These are phyloP conservation scores for Pseudogymnoascus sp. DNA, from an alignment of 2,329 filamentous ascomycete genomes.

Conservation along the genomic window DNA sequence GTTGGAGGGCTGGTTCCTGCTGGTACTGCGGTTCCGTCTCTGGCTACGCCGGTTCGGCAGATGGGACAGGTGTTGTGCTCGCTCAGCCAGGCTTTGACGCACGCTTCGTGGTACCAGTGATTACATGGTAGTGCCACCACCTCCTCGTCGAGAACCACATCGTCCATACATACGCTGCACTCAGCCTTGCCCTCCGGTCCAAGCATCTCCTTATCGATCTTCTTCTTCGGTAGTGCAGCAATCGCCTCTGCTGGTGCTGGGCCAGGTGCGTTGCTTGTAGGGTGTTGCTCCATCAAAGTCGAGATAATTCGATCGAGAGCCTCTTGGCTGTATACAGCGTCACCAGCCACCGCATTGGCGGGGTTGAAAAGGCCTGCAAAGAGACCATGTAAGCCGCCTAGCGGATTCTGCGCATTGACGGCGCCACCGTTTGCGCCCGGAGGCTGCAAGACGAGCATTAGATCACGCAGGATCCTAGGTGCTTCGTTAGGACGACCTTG, in stretches of 20 bases:
- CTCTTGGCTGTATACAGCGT: slow-evolving; percentile 85
- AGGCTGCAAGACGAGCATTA: background rate
- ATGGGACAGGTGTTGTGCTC: slow-evolving; percentile 92
- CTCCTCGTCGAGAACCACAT: slow-evolving; percentile 62
- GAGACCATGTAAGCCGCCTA: slow-evolving; percentile 24
- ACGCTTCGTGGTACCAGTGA: slow-evolving; percentile 87
- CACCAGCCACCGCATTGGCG: slow-evolving; percentile 51
- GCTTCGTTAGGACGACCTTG: slow-evolving; percentile 4
- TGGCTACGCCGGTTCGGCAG: slow-evolving; percentile 44
- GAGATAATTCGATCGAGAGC: slow-evolving; percentile 83
- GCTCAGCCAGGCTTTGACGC: slow-evolving; percentile 73
- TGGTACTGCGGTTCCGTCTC: slow-evolving; percentile 15
- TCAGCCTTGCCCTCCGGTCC: slow-evolving; percentile 60
- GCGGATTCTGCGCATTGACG: background rate
- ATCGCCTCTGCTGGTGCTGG: slow-evolving; percentile 74
- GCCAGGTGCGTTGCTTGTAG: slow-evolving; percentile 66
- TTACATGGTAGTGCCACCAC: slow-evolving; percentile 75
- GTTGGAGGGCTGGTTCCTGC: slow-evolving; percentile 10
- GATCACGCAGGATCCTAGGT: slow-evolving; percentile 2
- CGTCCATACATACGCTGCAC: slow-evolving; percentile 93
- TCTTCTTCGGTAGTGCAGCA: slow-evolving; percentile 59
- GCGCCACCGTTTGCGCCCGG: background rate
- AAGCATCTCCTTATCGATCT: slow-evolving; percentile 62
- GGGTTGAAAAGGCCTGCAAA: slow-evolving; percentile 44
- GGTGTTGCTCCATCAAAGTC: slow-evolving; percentile 77